Percentiles rank a stretch among this genome's conserved stretches.
Conservation (phyloP, 352 stramenopile genomes). For the Blastocystis hominis region DNA sequence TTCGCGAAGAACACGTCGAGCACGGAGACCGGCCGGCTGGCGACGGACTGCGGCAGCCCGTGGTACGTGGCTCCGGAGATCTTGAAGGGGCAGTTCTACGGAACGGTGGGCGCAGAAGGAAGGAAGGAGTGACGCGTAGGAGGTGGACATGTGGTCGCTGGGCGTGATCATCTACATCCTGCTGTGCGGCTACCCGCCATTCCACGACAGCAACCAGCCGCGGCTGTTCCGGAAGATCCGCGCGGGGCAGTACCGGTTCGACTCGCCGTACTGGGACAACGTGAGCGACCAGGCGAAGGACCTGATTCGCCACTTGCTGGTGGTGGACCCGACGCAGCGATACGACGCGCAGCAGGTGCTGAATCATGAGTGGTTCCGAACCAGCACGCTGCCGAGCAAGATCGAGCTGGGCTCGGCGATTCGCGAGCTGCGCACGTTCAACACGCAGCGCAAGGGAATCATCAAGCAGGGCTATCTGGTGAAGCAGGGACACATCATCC, state of each 20-base stretch:
- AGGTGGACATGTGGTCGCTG: slow-evolving; percentile 84
- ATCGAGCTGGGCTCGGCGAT: slow-evolving; percentile 38
- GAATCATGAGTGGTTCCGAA: slow-evolving; percentile 73
- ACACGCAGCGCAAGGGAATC: slow-evolving; percentile 43
- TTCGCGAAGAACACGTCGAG: slow-evolving; percentile 75
- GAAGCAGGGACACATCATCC: slow-evolving; percentile 58
- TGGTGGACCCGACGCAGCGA: slow-evolving; percentile 61
- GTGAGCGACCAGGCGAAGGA: slow-evolving; percentile 83
- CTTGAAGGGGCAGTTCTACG: slow-evolving; percentile 74
- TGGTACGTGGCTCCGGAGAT: slow-evolving; percentile 86
- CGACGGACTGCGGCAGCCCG: slow-evolving; percentile 64
- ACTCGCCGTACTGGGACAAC: slow-evolving; percentile 82
- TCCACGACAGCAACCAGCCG: slow-evolving; percentile 77
- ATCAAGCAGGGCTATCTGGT: slow-evolving; percentile 52
- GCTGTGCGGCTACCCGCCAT: slow-evolving; percentile 78
- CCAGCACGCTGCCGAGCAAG: slow-evolving; percentile 16
- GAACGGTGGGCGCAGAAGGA: slow-evolving; percentile 59
- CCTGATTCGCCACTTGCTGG: slow-evolving; percentile 63
- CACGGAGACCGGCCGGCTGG: slow-evolving; percentile 58
- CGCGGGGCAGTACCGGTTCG: slow-evolving; percentile 74
- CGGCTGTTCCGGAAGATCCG: slow-evolving; percentile 81
- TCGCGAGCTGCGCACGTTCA: slow-evolving; percentile 54
- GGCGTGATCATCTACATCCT: slow-evolving; percentile 86
- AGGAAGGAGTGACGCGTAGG: background rate
- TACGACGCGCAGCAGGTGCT: slow-evolving; percentile 66